phyloP scores from a whole-genome alignment of 495 filamentous ascomycete genomes.

The Trichoderma orchidacearum region DNA sequence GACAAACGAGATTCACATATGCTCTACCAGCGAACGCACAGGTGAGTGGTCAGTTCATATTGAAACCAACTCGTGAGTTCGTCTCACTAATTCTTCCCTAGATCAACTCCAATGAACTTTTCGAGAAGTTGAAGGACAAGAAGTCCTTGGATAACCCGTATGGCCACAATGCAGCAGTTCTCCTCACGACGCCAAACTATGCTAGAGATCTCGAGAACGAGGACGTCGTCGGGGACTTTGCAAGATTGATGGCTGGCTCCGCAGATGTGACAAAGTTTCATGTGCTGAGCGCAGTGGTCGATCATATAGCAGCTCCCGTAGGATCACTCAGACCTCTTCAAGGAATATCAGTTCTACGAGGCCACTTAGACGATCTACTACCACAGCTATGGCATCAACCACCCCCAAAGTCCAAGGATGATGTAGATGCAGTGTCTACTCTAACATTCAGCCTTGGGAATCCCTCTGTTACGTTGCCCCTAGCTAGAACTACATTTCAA shows the following conservation, averaged over 20 bases:
- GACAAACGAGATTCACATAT: neutral
- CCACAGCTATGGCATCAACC: neutral
- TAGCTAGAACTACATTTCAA: slow-evolving; percentile 3
- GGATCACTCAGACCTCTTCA: neutral
- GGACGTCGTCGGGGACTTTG: neutral
- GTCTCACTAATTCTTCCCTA: neutral
- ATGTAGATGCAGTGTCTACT: neutral
- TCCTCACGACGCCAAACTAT: neutral
- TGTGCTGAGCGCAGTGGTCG: neutral
- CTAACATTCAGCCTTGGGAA: neutral
- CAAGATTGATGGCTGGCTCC: neutral
- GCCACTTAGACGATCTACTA: neutral
- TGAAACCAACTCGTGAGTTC: neutral
- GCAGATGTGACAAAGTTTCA: neutral
- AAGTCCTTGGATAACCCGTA: neutral
- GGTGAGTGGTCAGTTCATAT: neutral
- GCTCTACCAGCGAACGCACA: neutral
- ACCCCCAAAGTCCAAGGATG: neutral
- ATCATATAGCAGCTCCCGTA: neutral
- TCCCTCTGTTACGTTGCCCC: slow-evolving; percentile 1
- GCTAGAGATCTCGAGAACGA: neutral
- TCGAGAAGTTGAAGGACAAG: neutral
- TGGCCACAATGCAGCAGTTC: neutral
- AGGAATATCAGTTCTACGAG: neutral
- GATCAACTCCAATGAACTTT: neutral